A percentile compares a stretch with the other conserved stretches of the same genome.
phyloP scores from a whole-genome alignment of 2,329 filamentous ascomycete species.

The Diaporthe longicolla region DNA sequence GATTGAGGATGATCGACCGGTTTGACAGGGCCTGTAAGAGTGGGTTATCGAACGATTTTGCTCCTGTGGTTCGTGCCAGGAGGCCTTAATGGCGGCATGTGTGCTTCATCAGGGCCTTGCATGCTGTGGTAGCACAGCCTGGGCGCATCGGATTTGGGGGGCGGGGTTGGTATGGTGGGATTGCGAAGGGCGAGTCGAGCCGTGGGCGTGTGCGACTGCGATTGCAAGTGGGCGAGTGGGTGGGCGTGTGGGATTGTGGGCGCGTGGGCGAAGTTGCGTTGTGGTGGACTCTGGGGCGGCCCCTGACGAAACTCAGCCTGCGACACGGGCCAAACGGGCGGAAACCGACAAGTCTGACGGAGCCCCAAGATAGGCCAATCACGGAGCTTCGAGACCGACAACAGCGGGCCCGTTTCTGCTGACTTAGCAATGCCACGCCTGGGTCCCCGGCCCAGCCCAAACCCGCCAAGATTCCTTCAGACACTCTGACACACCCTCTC shows the following conservation, averaged over 20 bases:
- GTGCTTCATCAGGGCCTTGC: slow-evolving; percentile 24
- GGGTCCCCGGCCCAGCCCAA: slow-evolving; percentile 31
- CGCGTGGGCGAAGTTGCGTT: slow-evolving; percentile 8
- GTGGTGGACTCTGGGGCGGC: slow-evolving; percentile 11
- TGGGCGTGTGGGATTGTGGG: not conserved
- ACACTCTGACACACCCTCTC: slow-evolving; percentile 33
- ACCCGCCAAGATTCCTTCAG: slow-evolving; percentile 29
- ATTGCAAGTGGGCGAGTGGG: slow-evolving; percentile 2
- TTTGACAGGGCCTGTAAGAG: slow-evolving; percentile 44
- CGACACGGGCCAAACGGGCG: slow-evolving; percentile 31
- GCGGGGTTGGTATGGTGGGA: not conserved
- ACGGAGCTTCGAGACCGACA: not conserved
- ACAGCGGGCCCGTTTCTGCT: not conserved
- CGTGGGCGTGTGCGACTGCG: not conserved
- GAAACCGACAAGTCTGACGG: slow-evolving; percentile 30
- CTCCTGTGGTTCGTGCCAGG: slow-evolving; percentile 27
- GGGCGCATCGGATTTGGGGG: not conserved
- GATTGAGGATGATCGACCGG: slow-evolving; percentile 47
- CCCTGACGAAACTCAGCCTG: slow-evolving; percentile 34
- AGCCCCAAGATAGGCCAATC: slow-evolving; percentile 1
- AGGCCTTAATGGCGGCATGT: slow-evolving; percentile 24
- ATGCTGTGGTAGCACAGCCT: slow-evolving; percentile 21
- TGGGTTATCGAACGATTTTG: slow-evolving; percentile 55
- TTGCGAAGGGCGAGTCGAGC: slow-evolving; percentile 9
- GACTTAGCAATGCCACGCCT: slow-evolving; percentile 32